A percentile compares a stretch with the other conserved stretches of the same genome.
Evolutionary conservation across 495 filamentous ascomycete genomes (phyloP).

Genomic region (Parathielavia hyrcaniae): DNA sequence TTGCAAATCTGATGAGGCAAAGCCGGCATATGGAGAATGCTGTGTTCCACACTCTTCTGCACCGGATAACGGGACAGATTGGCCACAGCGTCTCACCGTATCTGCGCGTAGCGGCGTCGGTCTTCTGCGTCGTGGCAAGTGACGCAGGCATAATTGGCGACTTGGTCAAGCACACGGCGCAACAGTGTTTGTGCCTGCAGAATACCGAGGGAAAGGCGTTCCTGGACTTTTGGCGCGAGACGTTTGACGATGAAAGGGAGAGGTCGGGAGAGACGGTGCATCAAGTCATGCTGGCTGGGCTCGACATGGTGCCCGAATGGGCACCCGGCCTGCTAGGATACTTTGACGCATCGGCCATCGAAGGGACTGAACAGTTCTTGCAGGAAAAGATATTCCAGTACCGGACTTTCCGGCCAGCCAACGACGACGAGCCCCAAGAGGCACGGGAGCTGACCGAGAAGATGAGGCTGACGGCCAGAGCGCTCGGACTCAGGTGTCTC

Average conservation of each 20-base stretch:
- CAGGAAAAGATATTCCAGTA: slow-evolving; percentile 50
- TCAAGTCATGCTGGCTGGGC: slow-evolving; percentile 27
- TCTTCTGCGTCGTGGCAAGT: slow-evolving; percentile 34
- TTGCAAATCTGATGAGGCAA: slow-evolving; percentile 38
- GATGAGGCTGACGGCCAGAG: slow-evolving; percentile 31
- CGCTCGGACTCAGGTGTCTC: slow-evolving; percentile 42
- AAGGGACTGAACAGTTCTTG: slow-evolving; percentile 50
- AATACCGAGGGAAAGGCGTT: slow-evolving; percentile 40
- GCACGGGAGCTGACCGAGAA: slow-evolving; percentile 22
- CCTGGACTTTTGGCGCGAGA: slow-evolving; percentile 37
- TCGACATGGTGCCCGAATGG: slow-evolving; percentile 57
- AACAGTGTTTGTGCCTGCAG: slow-evolving; percentile 37
- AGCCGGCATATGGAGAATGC: slow-evolving; percentile 31
- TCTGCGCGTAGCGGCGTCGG: slow-evolving; percentile 31
- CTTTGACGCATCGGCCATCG: slow-evolving; percentile 49
- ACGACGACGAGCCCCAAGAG: slow-evolving; percentile 23
- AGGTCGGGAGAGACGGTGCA: slow-evolving; percentile 23
- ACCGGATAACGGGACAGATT: slow-evolving; percentile 33
- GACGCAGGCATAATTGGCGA: slow-evolving; percentile 23
- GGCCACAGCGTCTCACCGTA: slow-evolving; percentile 32
- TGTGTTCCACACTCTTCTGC: slow-evolving; percentile 31
- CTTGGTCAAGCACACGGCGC: slow-evolving; percentile 33
- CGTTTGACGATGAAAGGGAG: slow-evolving; percentile 28
- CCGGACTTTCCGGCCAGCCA: slow-evolving; percentile 25
- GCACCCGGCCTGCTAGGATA: slow-evolving; percentile 62